phyloP scores from a whole-genome alignment of 805 yeast species.

The Debaryomyces castellii region DNA sequence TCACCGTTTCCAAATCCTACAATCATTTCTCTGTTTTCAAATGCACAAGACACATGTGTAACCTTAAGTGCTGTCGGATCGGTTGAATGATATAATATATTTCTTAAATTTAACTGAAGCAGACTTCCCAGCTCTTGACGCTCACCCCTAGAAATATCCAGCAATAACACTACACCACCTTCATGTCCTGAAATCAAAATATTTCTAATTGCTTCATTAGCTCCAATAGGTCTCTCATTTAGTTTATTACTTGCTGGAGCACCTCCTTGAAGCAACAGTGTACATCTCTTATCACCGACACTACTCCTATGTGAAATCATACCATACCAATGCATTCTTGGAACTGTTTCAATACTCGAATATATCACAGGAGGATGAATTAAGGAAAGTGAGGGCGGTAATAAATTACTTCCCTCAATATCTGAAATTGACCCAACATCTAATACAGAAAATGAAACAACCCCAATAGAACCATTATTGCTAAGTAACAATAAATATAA shows the following conservation, averaged over 20 bases:
- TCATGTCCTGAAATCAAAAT: slow-evolving; percentile 81
- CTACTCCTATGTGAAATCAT: slow-evolving; percentile 47
- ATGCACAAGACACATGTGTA: slow-evolving; percentile 66
- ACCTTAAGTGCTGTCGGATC: slow-evolving; percentile 45
- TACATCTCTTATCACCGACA: slow-evolving; percentile 36
- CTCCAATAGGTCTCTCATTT: slow-evolving; percentile 27
- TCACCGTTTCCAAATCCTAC: slow-evolving; percentile 70
- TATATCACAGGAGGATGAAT: slow-evolving; percentile 69
- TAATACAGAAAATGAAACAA: slow-evolving; percentile 50
- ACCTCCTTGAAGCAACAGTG: slow-evolving; percentile 74
- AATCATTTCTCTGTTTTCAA: slow-evolving; percentile 73
- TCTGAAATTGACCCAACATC: slow-evolving; percentile 18
- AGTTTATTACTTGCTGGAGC: slow-evolving; percentile 46
- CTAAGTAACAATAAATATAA: slow-evolving; percentile 55
- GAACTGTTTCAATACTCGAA: slow-evolving; percentile 50
- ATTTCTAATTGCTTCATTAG: slow-evolving; percentile 42
- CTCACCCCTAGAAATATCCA: slow-evolving; percentile 83
- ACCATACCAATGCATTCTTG: slow-evolving; percentile 75
- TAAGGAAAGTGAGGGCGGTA: slow-evolving; percentile 83
- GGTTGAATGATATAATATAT: slow-evolving; percentile 28
- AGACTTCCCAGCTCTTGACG: slow-evolving; percentile 29
- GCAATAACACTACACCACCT: slow-evolving; percentile 77
- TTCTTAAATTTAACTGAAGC: slow-evolving; percentile 33
- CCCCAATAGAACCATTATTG: slow-evolving; percentile 64
- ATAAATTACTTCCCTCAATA: slow-evolving; percentile 29